Conservation (phyloP, 768 basidiomycete species). For the Favolaschia claudopus region DNA sequence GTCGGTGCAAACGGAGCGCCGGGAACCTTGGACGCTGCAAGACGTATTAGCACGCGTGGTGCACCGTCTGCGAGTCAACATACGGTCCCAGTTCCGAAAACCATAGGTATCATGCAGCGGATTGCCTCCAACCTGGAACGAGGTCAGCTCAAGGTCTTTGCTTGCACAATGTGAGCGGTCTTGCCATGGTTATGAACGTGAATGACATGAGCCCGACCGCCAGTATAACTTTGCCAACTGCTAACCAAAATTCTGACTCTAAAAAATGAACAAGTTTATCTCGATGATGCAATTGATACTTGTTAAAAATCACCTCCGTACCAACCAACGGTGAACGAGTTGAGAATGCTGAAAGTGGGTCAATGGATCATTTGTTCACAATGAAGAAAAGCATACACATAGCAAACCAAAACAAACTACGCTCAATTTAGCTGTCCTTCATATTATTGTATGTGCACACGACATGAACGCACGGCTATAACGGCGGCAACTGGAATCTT, state of each 20-base stretch:
- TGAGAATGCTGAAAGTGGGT: conserved; percentile 43
- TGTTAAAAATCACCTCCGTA: conserved; percentile 50
- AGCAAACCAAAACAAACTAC: conserved; percentile 47
- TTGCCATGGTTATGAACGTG: conserved; percentile 63
- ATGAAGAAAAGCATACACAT: conserved; percentile 41
- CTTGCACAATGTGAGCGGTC: not conserved
- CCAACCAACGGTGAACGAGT: conserved; percentile 55
- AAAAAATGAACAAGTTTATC: not conserved
- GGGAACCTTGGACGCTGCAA: conserved; percentile 49
- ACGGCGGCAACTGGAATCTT: conserved; percentile 54
- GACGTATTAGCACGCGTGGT: not conserved
- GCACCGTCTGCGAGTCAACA: conserved; percentile 15
- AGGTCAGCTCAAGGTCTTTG: not conserved
- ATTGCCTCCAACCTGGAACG: conserved; percentile 54
- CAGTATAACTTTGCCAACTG: conserved; percentile 57
- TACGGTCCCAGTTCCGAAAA: conserved; percentile 61
- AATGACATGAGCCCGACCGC: conserved; percentile 57
- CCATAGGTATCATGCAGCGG: conserved; percentile 61
- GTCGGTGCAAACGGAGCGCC: conserved; percentile 67
- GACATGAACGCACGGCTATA: conserved; percentile 36
- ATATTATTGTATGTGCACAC: not conserved
- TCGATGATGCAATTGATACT: too few relatives aligned
- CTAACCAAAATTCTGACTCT: conserved; percentile 67
- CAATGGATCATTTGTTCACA: not conserved
- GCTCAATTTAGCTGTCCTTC: not conserved